Evolutionary conservation across 495 filamentous ascomycete genomes (phyloP), one percentile per base, ranked within the genome.

Genomic region (Cairneyella variabilis): DNA sequence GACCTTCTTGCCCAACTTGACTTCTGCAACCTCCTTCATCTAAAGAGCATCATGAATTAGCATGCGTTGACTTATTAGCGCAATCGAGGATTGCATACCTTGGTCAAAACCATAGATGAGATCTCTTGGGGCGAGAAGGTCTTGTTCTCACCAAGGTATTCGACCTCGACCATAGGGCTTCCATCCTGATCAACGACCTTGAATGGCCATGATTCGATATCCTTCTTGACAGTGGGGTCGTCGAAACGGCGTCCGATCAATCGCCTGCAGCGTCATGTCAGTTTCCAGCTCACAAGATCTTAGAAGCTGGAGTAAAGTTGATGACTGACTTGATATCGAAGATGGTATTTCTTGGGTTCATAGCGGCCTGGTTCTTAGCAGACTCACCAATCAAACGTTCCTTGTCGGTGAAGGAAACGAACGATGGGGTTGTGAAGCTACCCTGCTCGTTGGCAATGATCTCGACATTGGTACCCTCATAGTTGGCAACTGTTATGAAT

Each of bases 391-490:
- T 96, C 68, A 98, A 79, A 71, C 95, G 89, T 82, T 97, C 93
- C 69, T 88, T 89, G 71, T 95, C 90, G 70, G 92, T 97, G 87
- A 98, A 97, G 60, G 88, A 90, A 69, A 98, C 93, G 76, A 96
- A 98, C 16, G 93, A 97, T 40, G 93, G 93, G 30, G 93, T 97
- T 54, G 93, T 97, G 64, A 95, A 91, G 80, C 89, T 95, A 80
- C 93, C 93, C 82, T 98, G 93, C 82, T 97, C 93, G 76, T 96
- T 98, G 83, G 90, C 91, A 67, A 97, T 98, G 81, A 98, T 98
- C 71, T 98, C 93, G 65, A 98, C 93, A 80, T 95, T 95, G 76
- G 85, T 91, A 71, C 93, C 93, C 73, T 97, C 93, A 76, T 97
- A 98, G 75, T 90, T 92, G 76, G 93, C 93, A 73, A 97, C 93